Evolutionary conservation across 1,284 basidiomycete genomes (phyloP).

Genomic region (Cryptococcus maquisensis): DNA sequence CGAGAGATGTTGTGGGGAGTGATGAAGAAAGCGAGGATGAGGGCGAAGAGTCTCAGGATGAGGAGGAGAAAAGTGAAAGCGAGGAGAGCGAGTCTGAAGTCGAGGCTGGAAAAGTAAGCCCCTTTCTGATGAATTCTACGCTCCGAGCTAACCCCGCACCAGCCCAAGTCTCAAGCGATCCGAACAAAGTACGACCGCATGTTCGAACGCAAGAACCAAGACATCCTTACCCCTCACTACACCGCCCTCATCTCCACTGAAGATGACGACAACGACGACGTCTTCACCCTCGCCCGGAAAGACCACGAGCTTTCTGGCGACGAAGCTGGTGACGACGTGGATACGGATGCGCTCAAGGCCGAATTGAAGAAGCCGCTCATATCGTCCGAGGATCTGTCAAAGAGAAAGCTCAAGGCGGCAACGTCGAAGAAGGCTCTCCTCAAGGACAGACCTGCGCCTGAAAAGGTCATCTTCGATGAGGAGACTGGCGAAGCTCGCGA

Average conservation of each 20-base stretch:
- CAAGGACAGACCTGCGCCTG: slow-evolving; percentile 58
- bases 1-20: slow-evolving; percentile 8
- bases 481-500: slow-evolving; percentile 68
- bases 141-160: background rate
- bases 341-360: background rate
- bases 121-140: background rate
- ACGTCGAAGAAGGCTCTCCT: slow-evolving; percentile 72
- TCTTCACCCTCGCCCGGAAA: slow-evolving; percentile 86
- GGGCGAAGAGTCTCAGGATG: slow-evolving; percentile 20
- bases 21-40: slow-evolving; percentile 31
- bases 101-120: background rate
- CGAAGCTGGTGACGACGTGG: slow-evolving; percentile 23
- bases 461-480: slow-evolving; percentile 77
- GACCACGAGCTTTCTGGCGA: slow-evolving; percentile 63
- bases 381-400: slow-evolving; percentile 52
- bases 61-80: slow-evolving; percentile 32
- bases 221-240: slow-evolving; percentile 87
- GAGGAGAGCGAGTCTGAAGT: slow-evolving; percentile 14
- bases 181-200: slow-evolving; percentile 97
- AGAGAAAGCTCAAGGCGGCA: slow-evolving; percentile 66
- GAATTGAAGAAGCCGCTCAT: slow-evolving; percentile 21
- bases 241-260: slow-evolving; percentile 72
- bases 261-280: slow-evolving; percentile 68
- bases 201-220: slow-evolving; percentile 96
- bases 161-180: slow-evolving; percentile 48